Base-by-base conservation (phyloP, 1,284 basidiomycete genomes). In the Golubevia pallescens region DNA sequence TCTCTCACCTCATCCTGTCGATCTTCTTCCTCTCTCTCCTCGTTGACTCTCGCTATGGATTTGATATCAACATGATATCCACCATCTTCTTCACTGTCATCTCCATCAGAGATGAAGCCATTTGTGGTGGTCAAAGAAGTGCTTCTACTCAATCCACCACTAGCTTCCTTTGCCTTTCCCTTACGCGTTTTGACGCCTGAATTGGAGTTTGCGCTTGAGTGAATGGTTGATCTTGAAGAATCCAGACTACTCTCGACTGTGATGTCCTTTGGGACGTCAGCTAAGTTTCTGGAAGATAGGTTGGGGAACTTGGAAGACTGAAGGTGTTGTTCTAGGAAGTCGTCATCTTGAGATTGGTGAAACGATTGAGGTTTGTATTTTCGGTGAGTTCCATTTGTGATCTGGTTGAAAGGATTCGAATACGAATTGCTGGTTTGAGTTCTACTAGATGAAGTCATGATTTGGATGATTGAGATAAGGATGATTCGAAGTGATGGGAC, bases 1-100 rank as follows among this genome's bases (percentile, higher is more conserved):
- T 62, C 16, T 16, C n/a, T 10, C 28, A 20, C n/a, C 13, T 14
- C 48, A 2, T 16, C 58, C 48, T 19, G 57, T 60, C 54, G 24
- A 5, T 58, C 53, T 19, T 60, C 63, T 14, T 42, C 63, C 28
- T 21, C 58, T 19, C 56, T 48, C 14, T 52, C 21, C 19, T 42
- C 51, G 28, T 28, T 28, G 28, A 28, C 28, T 28, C 28, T 28
- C 28, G 28, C 28, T 28, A 28, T 28, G 28, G 28, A 28, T 16
- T 13, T 48, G 10, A 48, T 10, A 48, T 48, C 42, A 13, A 48
- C 42, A 16, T 48, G 42, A 48, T 48, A 48, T 13, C 13, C 16
- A 48, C 42, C 42, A 13, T 48, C 42, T 2, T 48, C 42, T 13
- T 48, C 42, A 48, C 13, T 48, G 42, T 48, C 42, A 48, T 48